Evolutionary conservation across 2,329 filamentous ascomycete genomes (phyloP).

Genomic region (Cadophora malorum): DNA sequence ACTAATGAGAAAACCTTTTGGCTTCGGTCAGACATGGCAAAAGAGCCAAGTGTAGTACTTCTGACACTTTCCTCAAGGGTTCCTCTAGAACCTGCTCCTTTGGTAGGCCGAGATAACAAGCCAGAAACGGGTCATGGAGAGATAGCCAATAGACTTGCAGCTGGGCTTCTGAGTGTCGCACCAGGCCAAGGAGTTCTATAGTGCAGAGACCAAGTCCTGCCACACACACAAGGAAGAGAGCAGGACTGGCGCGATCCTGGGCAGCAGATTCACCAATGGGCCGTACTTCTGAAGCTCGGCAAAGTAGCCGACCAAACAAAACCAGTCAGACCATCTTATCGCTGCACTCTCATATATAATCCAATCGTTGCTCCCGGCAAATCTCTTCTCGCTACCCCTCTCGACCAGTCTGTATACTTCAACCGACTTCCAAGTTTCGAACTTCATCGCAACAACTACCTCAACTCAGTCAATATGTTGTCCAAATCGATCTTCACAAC

Average conservation of each 20-base stretch:
- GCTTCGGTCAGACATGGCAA: background rate
- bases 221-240: background rate
- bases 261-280: constrained; percentile 1
- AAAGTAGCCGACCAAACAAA: constrained; percentile 5
- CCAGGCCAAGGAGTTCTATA: background rate
- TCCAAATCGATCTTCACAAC: constrained; percentile 24
- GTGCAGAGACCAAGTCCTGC: background rate
- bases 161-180: background rate
- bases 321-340: background rate
- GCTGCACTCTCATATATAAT: constrained; percentile 1
- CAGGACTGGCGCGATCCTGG: background rate
- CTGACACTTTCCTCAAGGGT: background rate
- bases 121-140: background rate
- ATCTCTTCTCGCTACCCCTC: constrained; percentile 3
- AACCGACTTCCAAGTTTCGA: constrained; percentile 3
- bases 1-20: background rate
- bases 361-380: background rate
- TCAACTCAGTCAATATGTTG: constrained; percentile 27
- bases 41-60: background rate
- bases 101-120: no score
- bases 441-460: constrained; percentile 2
- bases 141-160: background rate
- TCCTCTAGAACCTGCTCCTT: background rate
- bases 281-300: background rate
- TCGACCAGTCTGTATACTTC: constrained; percentile 2